Percentiles rank a stretch among this genome's conserved stretches.
Evolutionary conservation across 208 protist species (phyloP).

Genomic region (Trichomonas gallinae): DNA sequence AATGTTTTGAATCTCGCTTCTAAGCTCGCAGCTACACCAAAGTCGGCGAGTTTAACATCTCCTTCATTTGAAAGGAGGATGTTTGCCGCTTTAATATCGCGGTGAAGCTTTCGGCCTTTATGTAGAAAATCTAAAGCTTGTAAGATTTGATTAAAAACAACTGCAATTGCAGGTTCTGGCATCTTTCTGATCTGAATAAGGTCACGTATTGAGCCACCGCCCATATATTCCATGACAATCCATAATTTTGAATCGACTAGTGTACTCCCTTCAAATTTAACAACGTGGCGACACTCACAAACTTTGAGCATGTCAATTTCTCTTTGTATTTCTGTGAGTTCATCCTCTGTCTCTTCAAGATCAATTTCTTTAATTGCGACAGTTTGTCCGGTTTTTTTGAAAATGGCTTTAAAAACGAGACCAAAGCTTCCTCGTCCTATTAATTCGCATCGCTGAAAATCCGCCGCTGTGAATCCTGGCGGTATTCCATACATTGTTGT

Average conservation of each 20-base stretch:
- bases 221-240: constrained; percentile 77
- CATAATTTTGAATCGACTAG: constrained; percentile 61
- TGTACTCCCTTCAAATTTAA: constrained; percentile 59
- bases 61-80: constrained; percentile 27
- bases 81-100: constrained; percentile 65
- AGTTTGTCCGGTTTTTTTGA: not conserved
- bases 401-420: not conserved
- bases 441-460: not conserved
- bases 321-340: constrained; percentile 72
- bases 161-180: not conserved
- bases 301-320: constrained; percentile 61
- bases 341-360: constrained; percentile 67
- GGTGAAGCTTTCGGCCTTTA: constrained; percentile 58
- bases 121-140: constrained; percentile 64
- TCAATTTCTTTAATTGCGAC: constrained; percentile 75
- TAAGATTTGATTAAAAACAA: constrained; percentile 22
- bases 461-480: not conserved
- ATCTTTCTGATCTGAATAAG: constrained; percentile 31
- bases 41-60: constrained; percentile 40
- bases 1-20: not conserved
- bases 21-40: constrained; percentile 30
- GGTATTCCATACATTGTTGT: too few species aligned
- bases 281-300: constrained; percentile 55
- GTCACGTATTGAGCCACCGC: constrained; percentile 47
- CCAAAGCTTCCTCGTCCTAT: not conserved